phyloP scores from a whole-genome alignment of 805 yeast genomes.

The Metschnikowia matae region DNA sequence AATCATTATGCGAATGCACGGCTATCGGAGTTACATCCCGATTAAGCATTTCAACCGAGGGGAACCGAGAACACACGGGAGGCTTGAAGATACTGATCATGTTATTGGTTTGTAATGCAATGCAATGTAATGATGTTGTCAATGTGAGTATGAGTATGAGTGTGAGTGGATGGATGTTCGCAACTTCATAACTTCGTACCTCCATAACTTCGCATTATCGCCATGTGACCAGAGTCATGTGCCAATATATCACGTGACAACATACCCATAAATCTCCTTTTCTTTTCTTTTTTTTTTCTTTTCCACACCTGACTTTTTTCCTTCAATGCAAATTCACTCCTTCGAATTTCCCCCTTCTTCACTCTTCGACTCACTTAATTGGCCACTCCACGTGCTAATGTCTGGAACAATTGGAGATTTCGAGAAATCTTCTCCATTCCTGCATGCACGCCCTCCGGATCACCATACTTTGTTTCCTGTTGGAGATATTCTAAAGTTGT shows the following conservation, averaged over 20 bases:
- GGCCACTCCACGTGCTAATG: not conserved
- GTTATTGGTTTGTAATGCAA: not conserved
- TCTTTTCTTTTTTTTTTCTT: not conserved
- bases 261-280: too few species aligned
- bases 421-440: not conserved
- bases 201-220: not conserved
- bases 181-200: not conserved
- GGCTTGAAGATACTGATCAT: slow-evolving; percentile 15
- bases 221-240: not conserved
- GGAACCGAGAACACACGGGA: not conserved
- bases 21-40: slow-evolving; percentile 39
- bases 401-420: not conserved
- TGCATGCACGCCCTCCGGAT: not conserved
- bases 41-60: slow-evolving; percentile 25
- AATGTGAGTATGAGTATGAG: too few species aligned
- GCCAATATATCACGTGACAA: too few species aligned
- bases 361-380: not conserved
- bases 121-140: too few species aligned
- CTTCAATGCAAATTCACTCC: too few species aligned
- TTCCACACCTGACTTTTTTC: not conserved
- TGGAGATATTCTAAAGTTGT: not conserved
- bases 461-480: not conserved
- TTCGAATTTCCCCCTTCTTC: not conserved
- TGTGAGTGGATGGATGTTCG: too few species aligned
- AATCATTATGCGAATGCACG: slow-evolving; percentile 68